phyloP scores from a whole-genome alignment of 345 rosid species.

The Linum tenue region DNA sequence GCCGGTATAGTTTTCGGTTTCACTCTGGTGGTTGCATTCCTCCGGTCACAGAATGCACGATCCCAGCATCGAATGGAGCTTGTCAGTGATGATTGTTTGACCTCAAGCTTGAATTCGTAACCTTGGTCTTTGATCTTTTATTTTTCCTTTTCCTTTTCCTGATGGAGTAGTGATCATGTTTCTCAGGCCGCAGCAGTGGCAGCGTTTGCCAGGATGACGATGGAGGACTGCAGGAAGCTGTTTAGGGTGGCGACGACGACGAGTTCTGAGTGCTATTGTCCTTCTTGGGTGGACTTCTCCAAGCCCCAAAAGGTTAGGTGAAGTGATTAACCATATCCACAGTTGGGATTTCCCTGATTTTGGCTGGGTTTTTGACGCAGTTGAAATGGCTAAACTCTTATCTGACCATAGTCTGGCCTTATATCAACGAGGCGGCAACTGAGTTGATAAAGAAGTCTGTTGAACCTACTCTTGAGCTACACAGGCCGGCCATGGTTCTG shows the following conservation, averaged over 20 bases:
- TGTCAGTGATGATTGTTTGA: conserved; percentile 32
- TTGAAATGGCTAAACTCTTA: conserved; percentile 86
- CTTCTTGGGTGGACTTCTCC: conserved; percentile 96
- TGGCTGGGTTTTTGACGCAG: conserved; percentile 33
- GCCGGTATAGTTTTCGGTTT: conserved; percentile 60
- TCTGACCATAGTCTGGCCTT: conserved; percentile 94
- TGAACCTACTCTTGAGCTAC: conserved; percentile 87
- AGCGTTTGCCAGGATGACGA: conserved; percentile 92
- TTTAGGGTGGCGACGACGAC: conserved; percentile 11
- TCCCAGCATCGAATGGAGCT: conserved; percentile 72
- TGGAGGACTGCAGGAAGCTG: conserved; percentile 83
- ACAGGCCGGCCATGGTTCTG: conserved; percentile 63
- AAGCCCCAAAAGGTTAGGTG: conserved; percentile 74
- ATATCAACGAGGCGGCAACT: conserved; percentile 86
- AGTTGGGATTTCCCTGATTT: conserved; percentile 8
- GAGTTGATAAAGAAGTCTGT: conserved; percentile 76
- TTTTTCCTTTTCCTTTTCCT: not conserved
- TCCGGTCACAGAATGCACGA: conserved; percentile 68
- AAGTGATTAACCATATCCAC: not conserved
- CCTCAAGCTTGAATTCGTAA: not conserved
- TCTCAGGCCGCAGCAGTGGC: conserved; percentile 76
- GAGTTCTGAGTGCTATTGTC: conserved; percentile 56
- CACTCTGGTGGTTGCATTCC: conserved; percentile 58
- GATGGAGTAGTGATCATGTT: not conserved
- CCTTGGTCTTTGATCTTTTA: not conserved